phyloP scores from a whole-genome alignment of 1,139 yeast species.

The Protomyces gravidus region DNA sequence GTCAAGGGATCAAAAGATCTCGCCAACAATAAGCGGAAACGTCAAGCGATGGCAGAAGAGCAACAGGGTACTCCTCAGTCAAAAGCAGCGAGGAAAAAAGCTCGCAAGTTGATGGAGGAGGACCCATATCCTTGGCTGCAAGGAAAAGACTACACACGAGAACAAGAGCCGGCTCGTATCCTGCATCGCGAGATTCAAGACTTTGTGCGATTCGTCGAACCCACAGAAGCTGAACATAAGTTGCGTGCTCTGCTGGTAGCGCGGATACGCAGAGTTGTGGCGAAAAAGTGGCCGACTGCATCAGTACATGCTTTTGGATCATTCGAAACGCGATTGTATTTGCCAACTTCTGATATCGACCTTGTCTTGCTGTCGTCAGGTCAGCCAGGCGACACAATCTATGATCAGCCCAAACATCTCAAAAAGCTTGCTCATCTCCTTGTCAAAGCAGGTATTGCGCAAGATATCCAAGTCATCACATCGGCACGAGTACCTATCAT shows the following conservation, averaged over 20 bases:
- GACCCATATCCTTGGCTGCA: constrained; percentile 33
- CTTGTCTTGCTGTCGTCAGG: constrained; percentile 70
- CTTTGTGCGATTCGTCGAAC: constrained; percentile 81
- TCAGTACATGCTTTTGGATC: constrained; percentile 90
- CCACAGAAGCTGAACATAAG: constrained; percentile 68
- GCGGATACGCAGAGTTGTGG: constrained; percentile 56
- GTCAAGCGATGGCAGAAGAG: constrained; percentile 36
- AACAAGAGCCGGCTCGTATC: constrained; percentile 43
- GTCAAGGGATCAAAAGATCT: constrained; percentile 19
- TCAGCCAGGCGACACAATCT: constrained; percentile 45
- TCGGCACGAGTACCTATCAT: constrained; percentile 94
- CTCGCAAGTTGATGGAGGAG: constrained; percentile 34
- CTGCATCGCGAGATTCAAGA: constrained; percentile 81
- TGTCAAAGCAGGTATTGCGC: constrained; percentile 60
- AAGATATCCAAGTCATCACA: constrained; percentile 78
- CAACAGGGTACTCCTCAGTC: constrained; percentile 34
- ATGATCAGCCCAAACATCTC: constrained; percentile 63
- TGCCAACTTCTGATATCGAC: constrained; percentile 96
- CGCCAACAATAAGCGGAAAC: constrained; percentile 31
- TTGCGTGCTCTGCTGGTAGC: constrained; percentile 65
- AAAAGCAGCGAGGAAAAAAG: constrained; percentile 32
- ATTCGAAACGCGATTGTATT: constrained; percentile 84
- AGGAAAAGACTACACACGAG: constrained; percentile 32
- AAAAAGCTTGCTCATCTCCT: constrained; percentile 72
- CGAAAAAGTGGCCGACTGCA: constrained; percentile 70